Evolutionary conservation across 2,329 filamentous ascomycete species (phyloP), one percentile per base, ranked within the genome.

Genomic region (Cladosporium sp.): DNA sequence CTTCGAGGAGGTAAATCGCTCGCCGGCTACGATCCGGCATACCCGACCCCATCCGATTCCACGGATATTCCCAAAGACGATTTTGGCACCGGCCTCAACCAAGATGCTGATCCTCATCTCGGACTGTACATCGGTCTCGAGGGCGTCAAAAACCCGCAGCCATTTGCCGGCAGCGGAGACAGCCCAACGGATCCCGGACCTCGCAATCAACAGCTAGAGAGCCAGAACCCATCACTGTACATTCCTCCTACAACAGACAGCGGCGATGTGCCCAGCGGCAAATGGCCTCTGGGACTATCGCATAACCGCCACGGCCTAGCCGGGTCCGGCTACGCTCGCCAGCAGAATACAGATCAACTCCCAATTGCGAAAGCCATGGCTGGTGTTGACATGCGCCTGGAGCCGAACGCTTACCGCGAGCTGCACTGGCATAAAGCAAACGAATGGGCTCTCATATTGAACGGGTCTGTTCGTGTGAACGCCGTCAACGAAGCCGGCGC

Each of bases 221-320:
- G 73, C 26, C 69, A 80, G 52, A 80, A 80, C 63, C 75, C 74
- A 28, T 78, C 80, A 60, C 56, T 80, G 2, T 80, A 73, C 65
- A 73, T 73, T 12, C 79, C 78, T 16, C 78, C 79, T 2, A 69
- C 71, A 7, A 79, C 79, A 6, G 79, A 81, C 66, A 50, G 69
- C n/a, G 78, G 79, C 0, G 76, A 78, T 66, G 74, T 77, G 0
- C 65, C 70, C 0, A 79, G 80, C 23, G 78, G 77, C 5, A 80
- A 80, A 65, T 81, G 79, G 79, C 79, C 78, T 0, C 72, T 80
- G n/a, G 77, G 73, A 12, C 70, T 80, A 2, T 79, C 77, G 0
- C 77, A 79, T 66, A 80, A 80, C 44, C 73, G 78, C 11, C 78
- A 79, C 57, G 78, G 79, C 7, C 67, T 78, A 6, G 73, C 75